Evolutionary conservation across 2,329 filamentous ascomycete genomes (phyloP).

Genomic region (Dothistroma pini): DNA sequence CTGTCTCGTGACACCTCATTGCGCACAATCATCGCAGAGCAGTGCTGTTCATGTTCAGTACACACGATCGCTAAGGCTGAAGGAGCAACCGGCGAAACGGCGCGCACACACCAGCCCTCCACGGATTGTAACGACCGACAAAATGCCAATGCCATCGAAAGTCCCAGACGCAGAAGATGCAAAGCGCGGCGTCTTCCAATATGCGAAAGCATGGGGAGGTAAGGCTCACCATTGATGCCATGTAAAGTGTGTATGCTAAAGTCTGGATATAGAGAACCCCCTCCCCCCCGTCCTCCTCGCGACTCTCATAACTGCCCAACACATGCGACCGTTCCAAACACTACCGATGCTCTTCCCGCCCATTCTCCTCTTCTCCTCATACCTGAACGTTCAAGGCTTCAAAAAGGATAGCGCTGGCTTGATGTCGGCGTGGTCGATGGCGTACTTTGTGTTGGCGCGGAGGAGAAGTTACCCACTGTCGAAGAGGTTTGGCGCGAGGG

Average conservation of each 20-base stretch:
- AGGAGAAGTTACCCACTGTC: constrained; percentile 51
- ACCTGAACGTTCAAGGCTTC: constrained; percentile 61
- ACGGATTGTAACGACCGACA: constrained; percentile 13
- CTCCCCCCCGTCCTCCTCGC: constrained; percentile 63
- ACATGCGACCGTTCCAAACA: constrained; percentile 62
- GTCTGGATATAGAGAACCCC: constrained; percentile 53
- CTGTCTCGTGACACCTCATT: constrained; percentile 8
- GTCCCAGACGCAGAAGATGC: constrained; percentile 34
- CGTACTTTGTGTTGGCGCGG: constrained; percentile 61
- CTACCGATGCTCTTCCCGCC: constrained; percentile 66
- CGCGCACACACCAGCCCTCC: not conserved
- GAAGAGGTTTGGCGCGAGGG: constrained; percentile 49
- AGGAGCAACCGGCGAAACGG: not conserved
- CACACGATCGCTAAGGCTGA: not conserved
- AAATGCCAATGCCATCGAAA: constrained; percentile 41
- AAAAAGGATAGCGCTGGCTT: constrained; percentile 62
- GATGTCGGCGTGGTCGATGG: constrained; percentile 61
- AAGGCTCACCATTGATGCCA: constrained; percentile 31
- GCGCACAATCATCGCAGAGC: not conserved
- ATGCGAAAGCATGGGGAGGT: constrained; percentile 52
- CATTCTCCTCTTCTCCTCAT: constrained; percentile 62
- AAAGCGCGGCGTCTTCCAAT: constrained; percentile 43
- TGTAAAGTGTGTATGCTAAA: not conserved
- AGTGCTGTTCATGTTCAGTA: not conserved
- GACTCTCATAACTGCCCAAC: constrained; percentile 62